Percentiles rank a stretch among this genome's conserved stretches.
Conservation (phyloP, 345 rosid genomes). For the Rhizophora mangle region DNA sequence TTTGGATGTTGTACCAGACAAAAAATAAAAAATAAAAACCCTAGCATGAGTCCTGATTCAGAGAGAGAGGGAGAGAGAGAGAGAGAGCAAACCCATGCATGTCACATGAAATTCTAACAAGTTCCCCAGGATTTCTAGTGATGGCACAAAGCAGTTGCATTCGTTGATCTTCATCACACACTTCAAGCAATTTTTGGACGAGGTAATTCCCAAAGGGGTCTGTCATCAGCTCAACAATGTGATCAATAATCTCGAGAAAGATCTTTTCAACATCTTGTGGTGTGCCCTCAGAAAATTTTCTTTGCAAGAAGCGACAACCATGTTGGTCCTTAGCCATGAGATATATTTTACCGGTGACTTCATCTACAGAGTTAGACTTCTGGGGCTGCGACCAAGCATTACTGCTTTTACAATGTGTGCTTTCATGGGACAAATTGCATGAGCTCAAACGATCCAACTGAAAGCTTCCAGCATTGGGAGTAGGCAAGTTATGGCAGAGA, state of each 20-base stretch:
- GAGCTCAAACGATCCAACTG: conserved; percentile 35
- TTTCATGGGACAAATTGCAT: conserved; percentile 32
- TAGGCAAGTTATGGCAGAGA: conserved; percentile 28
- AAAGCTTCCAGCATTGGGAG: conserved; percentile 33
- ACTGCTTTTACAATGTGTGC: conserved; percentile 28
- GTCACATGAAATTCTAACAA: conserved; percentile 35
- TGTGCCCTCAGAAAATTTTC: conserved; percentile 48
- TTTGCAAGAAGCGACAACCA: conserved; percentile 54
- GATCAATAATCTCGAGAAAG: conserved; percentile 35
- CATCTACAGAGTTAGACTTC: conserved; percentile 33
- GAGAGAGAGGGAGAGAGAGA: background rate
- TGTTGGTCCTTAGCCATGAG: conserved; percentile 44
- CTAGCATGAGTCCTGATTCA: background rate
- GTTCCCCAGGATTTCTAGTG: conserved; percentile 37
- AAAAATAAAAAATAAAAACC: background rate
- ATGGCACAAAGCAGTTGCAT: conserved; percentile 35
- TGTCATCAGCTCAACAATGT: conserved; percentile 45
- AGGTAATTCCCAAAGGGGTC: conserved; percentile 66
- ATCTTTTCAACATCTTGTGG: conserved; percentile 28
- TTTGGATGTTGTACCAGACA: background rate
- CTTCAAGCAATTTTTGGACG: conserved; percentile 49
- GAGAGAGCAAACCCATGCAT: conserved; percentile 38
- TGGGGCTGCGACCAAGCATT: conserved; percentile 43
- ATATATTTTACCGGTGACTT: conserved; percentile 35
- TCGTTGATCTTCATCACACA: conserved; percentile 44